Evolutionary conservation across 345 rosid species (phyloP), one percentile per base, ranked within the genome.

Genomic region (Microcos paniculata): DNA sequence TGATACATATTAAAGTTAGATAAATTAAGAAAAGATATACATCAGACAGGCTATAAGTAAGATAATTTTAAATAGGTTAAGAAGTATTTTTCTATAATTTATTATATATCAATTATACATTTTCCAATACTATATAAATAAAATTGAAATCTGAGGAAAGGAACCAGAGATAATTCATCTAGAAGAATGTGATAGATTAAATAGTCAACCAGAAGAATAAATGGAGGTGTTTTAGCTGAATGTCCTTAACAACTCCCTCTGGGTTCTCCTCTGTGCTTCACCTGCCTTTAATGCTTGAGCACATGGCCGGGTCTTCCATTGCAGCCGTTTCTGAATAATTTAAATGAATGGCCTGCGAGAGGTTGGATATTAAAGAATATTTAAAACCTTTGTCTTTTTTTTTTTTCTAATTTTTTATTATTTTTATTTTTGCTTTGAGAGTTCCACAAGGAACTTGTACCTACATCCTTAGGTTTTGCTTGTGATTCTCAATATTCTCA

Each of bases 261-360:
- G 63, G 42, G 6, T 64, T 38, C 24, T 76, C 45, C 69, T 72
- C 72, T 40, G 77, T 58, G 77, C 56, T 71, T 78, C 78, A 80
- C 82, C 81, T 77, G 86, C 82, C 85, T 80, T 86, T 21, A 89
- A 80, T 82, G 86, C 83, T 61, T 67, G 55, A 68, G 90, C 89
- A 89, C 93, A 87, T 89, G 90, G 89, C 81, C 87, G 88, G 90
- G 88, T 76, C 88, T 83, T 73, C 74, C 10, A 38, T 71, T 53
- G 77, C 80, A 66, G 78, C 81, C 33, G 70, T 62, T 78, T 77
- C 80, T 84, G 76, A 81, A 80, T 78, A 77, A 52, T 79, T 83
- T 87, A 83, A 83, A 67, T 78, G 77, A 70, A 79, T 75, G 82
- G 80, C 76, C 85, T 78, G 87, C 79, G 64, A 78, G 55, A 69